A percentile compares a stretch with the other conserved stretches of the same genome.
These are phyloP conservation scores for Cubamyces lactineus DNA, from an alignment of 768 basidiomycete genomes.

Conservation along the genomic window DNA sequence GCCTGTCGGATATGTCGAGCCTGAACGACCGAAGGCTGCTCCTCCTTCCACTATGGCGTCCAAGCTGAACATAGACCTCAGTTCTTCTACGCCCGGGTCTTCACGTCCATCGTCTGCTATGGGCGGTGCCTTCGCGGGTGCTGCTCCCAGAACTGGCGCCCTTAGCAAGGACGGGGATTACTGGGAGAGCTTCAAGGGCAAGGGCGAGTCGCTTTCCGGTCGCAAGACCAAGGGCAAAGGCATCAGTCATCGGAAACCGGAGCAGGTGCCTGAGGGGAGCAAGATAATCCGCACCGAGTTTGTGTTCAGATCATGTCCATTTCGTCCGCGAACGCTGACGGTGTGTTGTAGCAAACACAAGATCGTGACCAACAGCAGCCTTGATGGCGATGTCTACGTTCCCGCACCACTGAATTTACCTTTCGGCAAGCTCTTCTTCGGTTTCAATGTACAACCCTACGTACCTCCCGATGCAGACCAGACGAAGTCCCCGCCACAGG, in stretches of 20 bases:
- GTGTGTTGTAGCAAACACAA: conserved; percentile 64
- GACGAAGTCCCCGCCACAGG: conserved; percentile 16
- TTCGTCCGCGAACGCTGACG: conserved; percentile 15
- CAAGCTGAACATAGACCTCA: conserved; percentile 93
- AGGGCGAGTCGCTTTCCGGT: conserved; percentile 88
- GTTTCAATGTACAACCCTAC: conserved; percentile 81
- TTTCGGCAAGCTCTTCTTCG: conserved; percentile 95
- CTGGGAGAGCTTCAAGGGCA: conserved; percentile 97
- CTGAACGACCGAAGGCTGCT: conserved; percentile 80
- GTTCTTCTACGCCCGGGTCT: conserved; percentile 83
- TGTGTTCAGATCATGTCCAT: conserved; percentile 36
- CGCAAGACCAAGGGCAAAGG: conserved; percentile 96
- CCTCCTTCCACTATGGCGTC: conserved; percentile 92
- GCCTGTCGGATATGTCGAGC: conserved; percentile 93
- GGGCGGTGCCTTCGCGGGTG: conserved; percentile 65
- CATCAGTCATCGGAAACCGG: conserved; percentile 78
- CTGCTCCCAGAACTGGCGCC: conserved; percentile 47
- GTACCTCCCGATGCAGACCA: conserved; percentile 45
- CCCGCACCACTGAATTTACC: conserved; percentile 91
- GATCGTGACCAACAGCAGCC: conserved; percentile 78
- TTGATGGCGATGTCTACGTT: conserved; percentile 76
- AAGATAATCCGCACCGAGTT: conserved; percentile 93
- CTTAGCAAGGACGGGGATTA: conserved; percentile 79
- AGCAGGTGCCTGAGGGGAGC: conserved; percentile 77
- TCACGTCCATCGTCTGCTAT: conserved; percentile 80